A percentile compares a stretch with the other conserved stretches of the same genome.
Conservation (phyloP, 306 rosid genomes). For the Gastrolobium villosum region DNA sequence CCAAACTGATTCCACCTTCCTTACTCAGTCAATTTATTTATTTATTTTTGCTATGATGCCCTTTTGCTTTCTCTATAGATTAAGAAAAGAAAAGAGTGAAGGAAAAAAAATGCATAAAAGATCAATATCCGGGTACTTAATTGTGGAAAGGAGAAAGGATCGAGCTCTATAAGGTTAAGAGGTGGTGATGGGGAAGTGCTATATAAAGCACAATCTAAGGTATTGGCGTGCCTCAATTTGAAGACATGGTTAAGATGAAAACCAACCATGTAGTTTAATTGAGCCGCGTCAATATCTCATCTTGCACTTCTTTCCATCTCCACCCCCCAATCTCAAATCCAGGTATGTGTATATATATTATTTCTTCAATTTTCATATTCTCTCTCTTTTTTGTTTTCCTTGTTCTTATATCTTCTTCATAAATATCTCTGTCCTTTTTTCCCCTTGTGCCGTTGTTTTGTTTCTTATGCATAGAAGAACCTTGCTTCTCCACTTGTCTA, state of each 20-base stretch:
- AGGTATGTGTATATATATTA: constrained; percentile 41
- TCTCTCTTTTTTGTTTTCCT: background rate
- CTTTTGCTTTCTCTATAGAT: background rate
- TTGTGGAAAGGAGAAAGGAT: background rate
- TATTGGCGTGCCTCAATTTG: constrained; percentile 87
- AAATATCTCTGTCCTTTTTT: background rate
- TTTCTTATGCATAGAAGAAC: constrained; percentile 16
- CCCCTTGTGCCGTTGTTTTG: background rate
- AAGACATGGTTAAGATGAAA: constrained; percentile 57
- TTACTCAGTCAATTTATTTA: background rate
- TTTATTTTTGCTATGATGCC: background rate
- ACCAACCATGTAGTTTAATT: constrained; percentile 69
- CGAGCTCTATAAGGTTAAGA: background rate
- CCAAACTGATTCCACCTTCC: constrained; percentile 2
- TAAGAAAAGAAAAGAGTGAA: background rate
- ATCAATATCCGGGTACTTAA: background rate
- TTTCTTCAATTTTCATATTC: background rate
- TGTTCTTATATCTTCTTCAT: background rate
- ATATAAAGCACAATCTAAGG: constrained; percentile 50
- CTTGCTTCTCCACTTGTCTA: constrained; percentile 11
- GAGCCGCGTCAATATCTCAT: constrained; percentile 99
- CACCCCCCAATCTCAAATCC: constrained; percentile 8
- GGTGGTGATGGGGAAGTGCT: constrained; percentile 55
- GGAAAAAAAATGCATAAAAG: background rate
- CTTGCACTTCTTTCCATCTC: constrained; percentile 53